Evolutionary conservation across 139 green algal species (phyloP), one percentile per base, ranked within the genome.

Genomic region (Zygnema circumcarinatum): DNA sequence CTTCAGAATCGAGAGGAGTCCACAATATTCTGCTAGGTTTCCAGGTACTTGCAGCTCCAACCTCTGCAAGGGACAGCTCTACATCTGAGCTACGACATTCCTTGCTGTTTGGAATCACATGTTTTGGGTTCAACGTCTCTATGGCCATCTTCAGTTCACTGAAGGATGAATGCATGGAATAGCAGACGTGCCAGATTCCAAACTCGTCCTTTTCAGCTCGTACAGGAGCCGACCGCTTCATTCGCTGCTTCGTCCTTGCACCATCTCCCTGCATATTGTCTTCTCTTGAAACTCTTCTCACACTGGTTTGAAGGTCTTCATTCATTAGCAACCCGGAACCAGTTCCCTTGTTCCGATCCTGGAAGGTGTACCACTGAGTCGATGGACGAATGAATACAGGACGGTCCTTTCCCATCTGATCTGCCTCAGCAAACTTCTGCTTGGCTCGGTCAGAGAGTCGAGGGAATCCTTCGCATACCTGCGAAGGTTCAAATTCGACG

Each of bases 311-410:
- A n/a, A n/a, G n/a, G 7, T 62, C 47, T 62, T 62, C 47, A 7
- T 16, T 39, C 7, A 7, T 39, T 3, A 78, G 69, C 69, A 78
- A 41, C 7, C 69, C 69, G 7, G 35, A n/a, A 25, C 76, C 76
- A 22, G 52, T 3, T 42, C 76, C 76, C 52, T 39, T 52, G 32
- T 52, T 25, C 7, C 41, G 41, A 38, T 76, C 52, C 16, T 83
- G 7, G 52, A 38, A 73, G 52, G 76, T 83, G 16, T 81, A 83
- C 76, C 76, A 83, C 76, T 83, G 76, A 76, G 76, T 76, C 7
- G 76, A 83, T 39, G 76, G 76, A 38, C 76, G 40, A 38, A 83
- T 83, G 76, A 83, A 81, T 36, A 83, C 7, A 11, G 76, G 76
- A 38, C 47, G 76, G 7, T 42, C 38, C 11, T 39, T 36, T 42